These are phyloP conservation scores for Fusarium sulawesiense DNA, from an alignment of 2,329 filamentous ascomycete genomes.

Conservation along the genomic window DNA sequence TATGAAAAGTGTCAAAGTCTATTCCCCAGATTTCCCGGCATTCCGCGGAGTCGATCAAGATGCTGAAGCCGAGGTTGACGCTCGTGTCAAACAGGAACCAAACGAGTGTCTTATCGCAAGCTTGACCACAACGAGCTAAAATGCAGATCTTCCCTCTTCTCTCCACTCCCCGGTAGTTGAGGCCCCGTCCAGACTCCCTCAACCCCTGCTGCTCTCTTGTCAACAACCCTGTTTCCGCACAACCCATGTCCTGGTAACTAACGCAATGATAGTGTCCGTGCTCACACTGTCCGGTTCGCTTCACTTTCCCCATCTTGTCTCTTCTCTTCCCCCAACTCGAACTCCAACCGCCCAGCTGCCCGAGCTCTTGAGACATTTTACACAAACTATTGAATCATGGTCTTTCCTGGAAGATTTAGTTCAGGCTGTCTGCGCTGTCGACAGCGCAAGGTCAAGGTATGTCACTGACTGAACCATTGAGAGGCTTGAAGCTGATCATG, in stretches of 20 bases:
- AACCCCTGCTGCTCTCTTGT: background rate
- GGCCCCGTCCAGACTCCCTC: background rate
- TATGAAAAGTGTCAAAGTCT: background rate
- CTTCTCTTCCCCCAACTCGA: conserved; percentile 19
- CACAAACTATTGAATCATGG: conserved; percentile 37
- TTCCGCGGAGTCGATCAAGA: background rate
- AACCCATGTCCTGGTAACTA: background rate
- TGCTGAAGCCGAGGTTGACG: conserved; percentile 18
- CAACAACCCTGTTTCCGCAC: background rate
- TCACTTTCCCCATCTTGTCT: background rate
- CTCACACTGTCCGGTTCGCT: background rate
- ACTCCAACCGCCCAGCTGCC: background rate
- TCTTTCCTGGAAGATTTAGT: conserved; percentile 49
- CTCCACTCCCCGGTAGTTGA: conserved; percentile 2
- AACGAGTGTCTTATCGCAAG: conserved; percentile 15
- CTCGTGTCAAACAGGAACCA: background rate
- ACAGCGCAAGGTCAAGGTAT: conserved; percentile 48
- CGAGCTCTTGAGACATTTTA: background rate
- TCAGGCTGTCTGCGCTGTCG: conserved; percentile 48
- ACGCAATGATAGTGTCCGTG: background rate
- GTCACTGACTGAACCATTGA: conserved; percentile 3
- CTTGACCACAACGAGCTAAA: conserved; percentile 26
- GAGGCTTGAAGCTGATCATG: background rate
- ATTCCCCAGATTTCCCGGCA: background rate
- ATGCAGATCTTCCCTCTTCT: conserved; percentile 11